Conservation (phyloP, 2,329 filamentous ascomycete genomes). For the Fusarium chuoi region DNA sequence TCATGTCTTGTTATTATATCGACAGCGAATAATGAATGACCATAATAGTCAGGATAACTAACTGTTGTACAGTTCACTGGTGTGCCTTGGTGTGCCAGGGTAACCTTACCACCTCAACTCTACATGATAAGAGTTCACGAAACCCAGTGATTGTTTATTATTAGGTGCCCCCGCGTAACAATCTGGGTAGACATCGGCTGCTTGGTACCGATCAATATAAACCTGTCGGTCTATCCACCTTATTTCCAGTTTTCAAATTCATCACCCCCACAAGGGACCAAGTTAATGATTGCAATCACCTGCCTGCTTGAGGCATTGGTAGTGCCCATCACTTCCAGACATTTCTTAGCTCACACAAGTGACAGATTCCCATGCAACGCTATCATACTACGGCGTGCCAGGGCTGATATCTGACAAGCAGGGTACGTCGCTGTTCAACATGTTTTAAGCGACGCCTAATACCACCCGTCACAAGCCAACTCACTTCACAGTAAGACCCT, state of each 20-base stretch:
- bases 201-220: slow-evolving; percentile 5
- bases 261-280: slow-evolving; percentile 14
- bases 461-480: neutral
- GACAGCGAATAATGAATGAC: slow-evolving; percentile 3
- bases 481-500: slow-evolving; percentile 25
- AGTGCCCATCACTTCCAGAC: slow-evolving; percentile 24
- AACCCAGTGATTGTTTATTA: neutral
- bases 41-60: neutral
- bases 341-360: slow-evolving; percentile 31
- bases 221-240: slow-evolving; percentile 4
- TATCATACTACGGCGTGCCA: slow-evolving; percentile 22
- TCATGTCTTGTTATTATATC: slow-evolving; percentile 9
- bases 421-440: slow-evolving; percentile 18
- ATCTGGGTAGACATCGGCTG: neutral
- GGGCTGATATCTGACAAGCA: slow-evolving; percentile 30
- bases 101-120: neutral
- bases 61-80: neutral
- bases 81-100: neutral
- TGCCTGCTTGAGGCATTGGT: slow-evolving; percentile 2
- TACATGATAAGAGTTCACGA: slow-evolving; percentile 11
- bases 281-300: slow-evolving; percentile 3
- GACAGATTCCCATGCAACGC: slow-evolving; percentile 42
- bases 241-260: slow-evolving; percentile 17
- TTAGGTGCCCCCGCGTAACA: neutral
- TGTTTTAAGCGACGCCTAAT: slow-evolving; percentile 24